Evolutionary conservation across 2,329 filamentous ascomycete genomes (phyloP), one percentile per base, ranked within the genome.

Genomic region (Pyrenophora seminiperda): DNA sequence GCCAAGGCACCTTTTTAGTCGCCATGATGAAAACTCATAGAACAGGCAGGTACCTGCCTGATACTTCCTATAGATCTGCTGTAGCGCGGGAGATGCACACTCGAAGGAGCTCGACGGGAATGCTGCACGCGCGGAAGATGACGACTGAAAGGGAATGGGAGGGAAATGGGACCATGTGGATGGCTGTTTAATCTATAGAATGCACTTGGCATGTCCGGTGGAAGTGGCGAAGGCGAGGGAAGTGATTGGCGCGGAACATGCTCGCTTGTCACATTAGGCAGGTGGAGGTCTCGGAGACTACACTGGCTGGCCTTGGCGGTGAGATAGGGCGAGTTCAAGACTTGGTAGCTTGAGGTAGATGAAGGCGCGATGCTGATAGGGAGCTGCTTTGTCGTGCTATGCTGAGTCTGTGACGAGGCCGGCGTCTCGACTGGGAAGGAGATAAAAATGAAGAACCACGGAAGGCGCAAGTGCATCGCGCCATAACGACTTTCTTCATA

Each of bases 181-280:
- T 65, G 64, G 65, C 20, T 34, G 33, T 54, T 65, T 65, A 65
- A 69, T 69, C 50, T 68, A 65, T 38, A 11, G 33, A 34, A 31
- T 29, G 45, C 39, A 37, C 66, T 68, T 68, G 64, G 63, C 58
- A 36, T 15, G 37, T 40, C 32, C 17, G 52, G 37, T 46, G 34
- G 46, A 36, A 39, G 45, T 41, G 41, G 34, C 30, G 38, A 41
- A 40, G 20, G 46, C 34, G 14, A 24, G 45, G 15, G n/a, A 10
- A 20, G 14, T 58, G 47, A 62, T 65, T 63, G 60, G 57, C 14
- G 32, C 56, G 56, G 63, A 55, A 33, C 5, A 5, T n/a, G 33
- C 22, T 11, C 5, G 31, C 43, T 38, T 51, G 17, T 31, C 42
- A 32, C 19, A 41, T 47, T 51, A 42, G 48, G 48, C 37, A 51